A percentile compares a stretch with the other conserved stretches of the same genome.
Conservation (phyloP, 805 yeast genomes). For the Candida caryicola region DNA sequence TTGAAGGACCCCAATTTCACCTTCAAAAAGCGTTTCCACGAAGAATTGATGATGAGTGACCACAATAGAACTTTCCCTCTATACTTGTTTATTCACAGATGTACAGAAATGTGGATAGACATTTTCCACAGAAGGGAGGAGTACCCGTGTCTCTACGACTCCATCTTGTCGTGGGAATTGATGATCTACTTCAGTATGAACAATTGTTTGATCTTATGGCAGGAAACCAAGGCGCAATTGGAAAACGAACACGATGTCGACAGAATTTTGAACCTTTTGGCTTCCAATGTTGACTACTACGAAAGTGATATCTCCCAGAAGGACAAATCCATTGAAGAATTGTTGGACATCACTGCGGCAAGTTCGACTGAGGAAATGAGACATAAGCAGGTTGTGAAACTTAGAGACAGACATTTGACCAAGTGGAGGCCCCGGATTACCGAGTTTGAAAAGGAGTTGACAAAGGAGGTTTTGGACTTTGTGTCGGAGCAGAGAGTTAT, state of each 20-base stretch:
- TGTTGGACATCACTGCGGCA: slow-evolving; percentile 39
- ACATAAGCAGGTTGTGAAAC: slow-evolving; percentile 47
- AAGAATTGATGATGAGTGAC: slow-evolving; percentile 62
- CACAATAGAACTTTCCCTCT: slow-evolving; percentile 51
- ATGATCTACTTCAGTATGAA: slow-evolving; percentile 57
- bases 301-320: slow-evolving; percentile 23
- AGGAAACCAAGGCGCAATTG: slow-evolving; percentile 51
- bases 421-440: slow-evolving; percentile 47
- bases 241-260: slow-evolving; percentile 48
- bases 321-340: slow-evolving; percentile 40
- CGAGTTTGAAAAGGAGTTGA: slow-evolving; percentile 49
- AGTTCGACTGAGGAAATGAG: slow-evolving; percentile 51
- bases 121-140: slow-evolving; percentile 25
- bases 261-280: slow-evolving; percentile 46
- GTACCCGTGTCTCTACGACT: slow-evolving; percentile 38
- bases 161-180: slow-evolving; percentile 49
- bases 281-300: slow-evolving; percentile 24
- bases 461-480: slow-evolving; percentile 61
- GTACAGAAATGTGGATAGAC: slow-evolving; percentile 36
- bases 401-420: slow-evolving; percentile 33
- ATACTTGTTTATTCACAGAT: slow-evolving; percentile 33
- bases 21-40: slow-evolving; percentile 60
- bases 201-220: slow-evolving; percentile 63
- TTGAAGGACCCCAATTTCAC: slow-evolving; percentile 55
- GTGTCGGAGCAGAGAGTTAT: slow-evolving; percentile 74